Evolutionary conservation across 208 protist genomes (phyloP).

Genomic region (Acanthamoeba rhysodes): DNA sequence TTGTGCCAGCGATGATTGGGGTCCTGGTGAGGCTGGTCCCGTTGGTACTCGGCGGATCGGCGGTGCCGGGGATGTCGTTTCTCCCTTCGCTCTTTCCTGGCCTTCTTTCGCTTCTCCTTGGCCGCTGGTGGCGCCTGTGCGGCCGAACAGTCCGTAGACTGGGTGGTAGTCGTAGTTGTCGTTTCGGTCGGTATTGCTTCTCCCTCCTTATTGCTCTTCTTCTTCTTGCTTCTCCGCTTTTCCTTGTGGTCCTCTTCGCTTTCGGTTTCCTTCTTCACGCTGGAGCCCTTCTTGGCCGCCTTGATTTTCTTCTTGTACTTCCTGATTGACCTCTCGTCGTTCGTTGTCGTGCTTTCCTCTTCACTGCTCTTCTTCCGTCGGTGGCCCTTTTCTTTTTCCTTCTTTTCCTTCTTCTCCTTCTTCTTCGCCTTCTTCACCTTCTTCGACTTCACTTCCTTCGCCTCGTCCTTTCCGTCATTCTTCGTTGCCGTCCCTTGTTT

Average conservation of each 20-base stretch:
- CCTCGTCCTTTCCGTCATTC: not conserved
- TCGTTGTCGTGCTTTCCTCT: not conserved
- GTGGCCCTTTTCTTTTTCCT: not conserved
- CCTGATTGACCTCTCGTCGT: not conserved
- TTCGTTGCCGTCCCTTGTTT: not conserved
- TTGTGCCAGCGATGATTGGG: not conserved
- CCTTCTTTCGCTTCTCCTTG: conserved; percentile 15
- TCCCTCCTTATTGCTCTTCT: not conserved
- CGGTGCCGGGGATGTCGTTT: not conserved
- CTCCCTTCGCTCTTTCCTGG: not conserved
- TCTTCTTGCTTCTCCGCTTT: not conserved
- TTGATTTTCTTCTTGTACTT: not conserved
- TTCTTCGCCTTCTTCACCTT: not conserved
- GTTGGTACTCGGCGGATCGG: not conserved
- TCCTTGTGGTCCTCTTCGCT: not conserved
- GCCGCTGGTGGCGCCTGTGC: not conserved
- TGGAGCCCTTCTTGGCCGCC: not conserved
- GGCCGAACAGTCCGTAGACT: not conserved
- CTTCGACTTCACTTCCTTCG: not conserved
- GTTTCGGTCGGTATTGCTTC: too few relatives aligned
- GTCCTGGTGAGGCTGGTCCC: too few relatives aligned
- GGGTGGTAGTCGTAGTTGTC: not conserved
- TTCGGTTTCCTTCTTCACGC: not conserved
- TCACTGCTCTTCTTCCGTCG: not conserved
- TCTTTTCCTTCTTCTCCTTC: not conserved